A percentile compares a stretch with the other conserved stretches of the same genome.
phyloP scores from a whole-genome alignment of 2,329 filamentous ascomycete genomes.

The Phialocephala subalpina region DNA sequence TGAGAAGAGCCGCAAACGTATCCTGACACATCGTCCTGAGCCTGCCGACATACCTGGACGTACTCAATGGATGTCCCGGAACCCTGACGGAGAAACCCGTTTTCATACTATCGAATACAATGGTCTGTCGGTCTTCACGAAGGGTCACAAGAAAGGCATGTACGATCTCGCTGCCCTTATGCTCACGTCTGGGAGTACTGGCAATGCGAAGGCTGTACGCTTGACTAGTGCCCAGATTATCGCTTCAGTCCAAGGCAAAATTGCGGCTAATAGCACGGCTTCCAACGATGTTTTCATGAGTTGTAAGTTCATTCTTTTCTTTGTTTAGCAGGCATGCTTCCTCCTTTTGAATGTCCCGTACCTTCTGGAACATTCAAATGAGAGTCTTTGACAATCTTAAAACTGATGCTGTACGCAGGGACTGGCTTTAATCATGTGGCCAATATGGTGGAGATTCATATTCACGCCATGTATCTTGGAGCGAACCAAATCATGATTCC shows the following conservation, averaged over 20 bases:
- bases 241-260: constrained; percentile 39
- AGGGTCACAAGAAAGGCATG: constrained; percentile 9
- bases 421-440: constrained; percentile 62
- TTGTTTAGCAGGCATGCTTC: background rate
- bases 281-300: constrained; percentile 42
- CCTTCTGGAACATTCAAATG: background rate
- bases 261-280: constrained; percentile 10
- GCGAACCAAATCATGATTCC: constrained; percentile 55
- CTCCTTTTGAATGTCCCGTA: background rate
- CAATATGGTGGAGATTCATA: constrained; percentile 58
- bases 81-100: too few species aligned
- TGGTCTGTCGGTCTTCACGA: background rate
- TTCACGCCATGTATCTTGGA: constrained; percentile 53
- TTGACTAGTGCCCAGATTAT: constrained; percentile 54
- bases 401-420: constrained; percentile 24
- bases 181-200: constrained; percentile 62
- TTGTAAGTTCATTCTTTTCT: constrained; percentile 33
- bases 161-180: constrained; percentile 49
- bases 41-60: background rate
- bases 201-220: constrained; percentile 57
- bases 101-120: background rate
- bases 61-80: too few species aligned
- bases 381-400: background rate
- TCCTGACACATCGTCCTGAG: background rate
- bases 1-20: background rate